Evolutionary conservation across 2,329 filamentous ascomycete genomes (phyloP).

Genomic region (Thelonectria blattea): DNA sequence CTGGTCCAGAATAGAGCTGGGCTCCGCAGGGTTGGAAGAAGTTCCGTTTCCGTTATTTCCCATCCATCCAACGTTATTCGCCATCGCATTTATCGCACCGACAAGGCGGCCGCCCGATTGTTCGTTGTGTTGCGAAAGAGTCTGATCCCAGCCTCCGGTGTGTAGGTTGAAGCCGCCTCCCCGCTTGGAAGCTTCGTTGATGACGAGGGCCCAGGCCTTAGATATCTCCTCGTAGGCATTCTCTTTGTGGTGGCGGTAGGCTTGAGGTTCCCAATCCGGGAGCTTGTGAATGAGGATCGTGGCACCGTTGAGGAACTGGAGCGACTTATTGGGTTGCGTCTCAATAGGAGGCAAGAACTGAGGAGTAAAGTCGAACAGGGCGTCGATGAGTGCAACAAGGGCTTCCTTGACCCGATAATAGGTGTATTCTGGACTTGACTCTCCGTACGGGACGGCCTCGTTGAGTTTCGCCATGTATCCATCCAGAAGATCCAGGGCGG

Average conservation of each 20-base stretch:
- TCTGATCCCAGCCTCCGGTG: constrained; percentile 91
- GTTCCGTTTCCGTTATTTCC: constrained; percentile 48
- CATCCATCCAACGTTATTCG: constrained; percentile 80
- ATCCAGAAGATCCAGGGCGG: constrained; percentile 78
- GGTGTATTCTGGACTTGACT: constrained; percentile 86
- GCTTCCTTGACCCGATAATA: constrained; percentile 91
- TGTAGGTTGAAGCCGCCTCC: constrained; percentile 90
- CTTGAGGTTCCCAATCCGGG: constrained; percentile 87
- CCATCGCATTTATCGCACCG: constrained; percentile 79
- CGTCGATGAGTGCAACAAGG: constrained; percentile 81
- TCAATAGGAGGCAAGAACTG: constrained; percentile 95
- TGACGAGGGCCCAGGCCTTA: constrained; percentile 89
- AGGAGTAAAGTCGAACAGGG: constrained; percentile 90
- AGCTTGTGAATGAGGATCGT: constrained; percentile 89
- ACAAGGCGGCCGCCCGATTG: constrained; percentile 82
- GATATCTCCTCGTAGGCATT: constrained; percentile 96
- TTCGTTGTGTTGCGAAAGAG: constrained; percentile 84
- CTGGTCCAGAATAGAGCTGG: constrained; percentile 66
- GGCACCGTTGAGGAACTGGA: constrained; percentile 87
- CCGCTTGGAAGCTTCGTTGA: constrained; percentile 88
- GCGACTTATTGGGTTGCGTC: constrained; percentile 78
- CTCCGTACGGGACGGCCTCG: constrained; percentile 83
- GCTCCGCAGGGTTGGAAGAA: constrained; percentile 44
- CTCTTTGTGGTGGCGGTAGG: constrained; percentile 91
- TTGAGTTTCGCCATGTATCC: constrained; percentile 83